Evolutionary conservation across 495 filamentous ascomycete species (phyloP), one percentile per base, ranked within the genome.

Genomic region (Podospora comata): DNA sequence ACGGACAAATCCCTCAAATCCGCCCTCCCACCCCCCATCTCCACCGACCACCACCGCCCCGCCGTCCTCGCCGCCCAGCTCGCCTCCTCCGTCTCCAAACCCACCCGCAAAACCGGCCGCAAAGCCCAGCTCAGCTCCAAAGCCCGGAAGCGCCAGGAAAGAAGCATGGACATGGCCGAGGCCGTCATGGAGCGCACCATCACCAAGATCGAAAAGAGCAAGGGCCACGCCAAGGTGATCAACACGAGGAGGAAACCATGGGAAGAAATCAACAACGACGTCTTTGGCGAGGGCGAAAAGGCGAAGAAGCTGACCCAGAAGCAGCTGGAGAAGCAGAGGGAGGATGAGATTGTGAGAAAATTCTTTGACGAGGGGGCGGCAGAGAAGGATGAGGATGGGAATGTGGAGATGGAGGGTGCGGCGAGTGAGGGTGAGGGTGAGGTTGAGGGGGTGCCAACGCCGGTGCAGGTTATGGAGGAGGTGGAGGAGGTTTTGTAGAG

Each of bases 1-100:
- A 82, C 87, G 68, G 91, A 93, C 80, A 92, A 92, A 79, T 92
- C 91, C 3, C 79, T 94, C 53, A 88, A 87, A 70, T 75, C 85
- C 62, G 80, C 85, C 60, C 85, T 85, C 59, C 83, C 86, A 13
- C 86, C 89, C 1, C 60, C 81, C 27, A 81, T 86, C 39, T 81
- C 84, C 3, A 75, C 79, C 48, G 73, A 80, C 65, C 68, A 82
- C 55, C 68, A 82, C 55, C 85, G 85, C 6, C 84, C 89, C 39
- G 85, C 87, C 4, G 79, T 92, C 62, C 84, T 93, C 27, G 80
- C 86, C 0, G 80, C 83, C n/a, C 84, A 88, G 69, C 81, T 83
- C 65, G 83, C 79, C 66, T 82, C 85, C 20, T 91, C 91, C 28
- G 82, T 94, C 9, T 79, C 84, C 27, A 92, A 90, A 76, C 39